Base-by-base conservation (phyloP, 129 eudicot genomes). In the Calendula officinalis region DNA sequence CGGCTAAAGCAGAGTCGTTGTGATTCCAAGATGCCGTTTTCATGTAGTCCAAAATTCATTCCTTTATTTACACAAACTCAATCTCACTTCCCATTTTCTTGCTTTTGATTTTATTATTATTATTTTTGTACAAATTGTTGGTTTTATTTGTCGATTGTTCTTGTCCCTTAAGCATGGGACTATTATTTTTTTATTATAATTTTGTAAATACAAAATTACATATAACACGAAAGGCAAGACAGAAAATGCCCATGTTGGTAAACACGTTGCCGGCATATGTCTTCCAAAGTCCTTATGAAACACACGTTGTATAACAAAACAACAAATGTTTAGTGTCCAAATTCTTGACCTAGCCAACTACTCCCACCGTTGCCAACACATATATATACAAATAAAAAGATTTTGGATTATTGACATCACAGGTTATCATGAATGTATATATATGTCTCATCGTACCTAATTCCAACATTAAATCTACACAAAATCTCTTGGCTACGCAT, bases 241-340 rank as follows among this genome's bases (percentile, higher is more conserved):
- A 37, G 34, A 34, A 34, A 13, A 35, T 56, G 59, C 8, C 16
- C 42, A 49, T 10, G 30, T 13, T 16, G 9, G 38, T 66, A 6
- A 22, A 66, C 71, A 60, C 68, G 30, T 60, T 70, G 75, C 75
- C 75, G 75, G 75, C 68, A 40, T 41, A 38, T 27, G 13, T 16
- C 40, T 52, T 53, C 53, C 12, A 52, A 67, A 16, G 13, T 51
- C 37, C 46, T 33, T 9, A 35, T 7, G 15, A 6, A 52, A 53
- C 13, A 58, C 59, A 59, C 59, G 34, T 49, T 60, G 53, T 70
- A 61, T 68, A 60, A 70, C 59, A 59, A 70, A 69, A 58, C 37
- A 46, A 46, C 67, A 59, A 46, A 58, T 3, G n/a, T 12, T 9
- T 17, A 5, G 12, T 48, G 42, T 37, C 40, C 60, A 70, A 37